These are phyloP conservation scores for Coniophora puteana DNA, from an alignment of 1,284 basidiomycete genomes.

Conservation along the genomic window DNA sequence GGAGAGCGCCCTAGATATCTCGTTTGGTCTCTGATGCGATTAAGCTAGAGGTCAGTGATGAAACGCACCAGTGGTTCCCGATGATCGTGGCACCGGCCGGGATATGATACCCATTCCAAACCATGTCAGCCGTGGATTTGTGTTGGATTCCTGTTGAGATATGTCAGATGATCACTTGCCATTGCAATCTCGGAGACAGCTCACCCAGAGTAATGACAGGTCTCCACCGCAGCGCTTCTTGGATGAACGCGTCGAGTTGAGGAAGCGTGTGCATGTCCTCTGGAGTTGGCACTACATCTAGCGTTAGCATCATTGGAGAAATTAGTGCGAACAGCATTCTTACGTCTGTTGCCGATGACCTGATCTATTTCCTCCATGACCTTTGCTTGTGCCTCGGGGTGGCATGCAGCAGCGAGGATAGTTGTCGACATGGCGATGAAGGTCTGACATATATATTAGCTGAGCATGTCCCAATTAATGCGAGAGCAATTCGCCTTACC, in stretches of 20 bases:
- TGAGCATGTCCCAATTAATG: not conserved
- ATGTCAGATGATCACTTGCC: not conserved
- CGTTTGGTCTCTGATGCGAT: conserved; percentile 2
- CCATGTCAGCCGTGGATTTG: conserved; percentile 29
- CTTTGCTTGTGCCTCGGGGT: conserved; percentile 20
- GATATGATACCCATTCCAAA: conserved; percentile 30
- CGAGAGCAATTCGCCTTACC: not conserved
- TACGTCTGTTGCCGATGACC: conserved; percentile 14
- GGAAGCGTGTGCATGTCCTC: conserved; percentile 4
- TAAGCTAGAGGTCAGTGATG: not conserved
- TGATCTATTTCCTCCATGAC: conserved; percentile 28
- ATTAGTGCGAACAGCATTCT: not conserved
- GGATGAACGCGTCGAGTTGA: conserved; percentile 6
- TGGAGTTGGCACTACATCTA: conserved; percentile 8
- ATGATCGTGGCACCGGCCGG: conserved; percentile 30
- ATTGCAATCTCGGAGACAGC: too few species aligned
- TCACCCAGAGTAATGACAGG: conserved; percentile 17
- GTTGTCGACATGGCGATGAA: conserved; percentile 23
- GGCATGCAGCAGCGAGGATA: conserved; percentile 29
- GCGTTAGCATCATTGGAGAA: not conserved
- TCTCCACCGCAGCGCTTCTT: conserved; percentile 7
- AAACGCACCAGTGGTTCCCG: conserved; percentile 31
- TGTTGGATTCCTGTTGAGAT: conserved; percentile 27
- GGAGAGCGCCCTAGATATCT: not conserved
- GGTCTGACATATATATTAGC: conserved; percentile 7